Base-by-base conservation (phyloP, 1,284 basidiomycete genomes). In the Moesziomyces sp. region DNA sequence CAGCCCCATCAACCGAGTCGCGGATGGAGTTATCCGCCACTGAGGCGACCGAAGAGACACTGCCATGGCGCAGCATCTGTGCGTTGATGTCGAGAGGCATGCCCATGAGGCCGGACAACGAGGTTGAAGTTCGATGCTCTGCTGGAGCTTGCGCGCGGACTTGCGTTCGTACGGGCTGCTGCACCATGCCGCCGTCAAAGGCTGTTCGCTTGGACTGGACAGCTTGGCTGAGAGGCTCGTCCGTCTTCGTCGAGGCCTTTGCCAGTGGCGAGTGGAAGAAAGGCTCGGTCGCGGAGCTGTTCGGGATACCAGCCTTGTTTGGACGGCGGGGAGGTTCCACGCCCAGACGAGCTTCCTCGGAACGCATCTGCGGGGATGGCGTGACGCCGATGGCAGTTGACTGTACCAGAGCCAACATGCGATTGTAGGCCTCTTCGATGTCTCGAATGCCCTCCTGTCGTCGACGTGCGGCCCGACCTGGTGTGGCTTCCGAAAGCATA, bases 361-460 rank as follows among this genome's bases (percentile, higher is more conserved):
- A 21, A 14, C 58, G 53, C 54, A 74, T 53, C 38, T 66, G 62
- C 2, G 74, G 74, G 16, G 74, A 76, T n/a, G 74, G 74, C 10
- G 69, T 76, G 30, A 67, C 62, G 8, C 74, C 74, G 26, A 74
- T 63, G 21, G 68, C 74, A 5, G 70, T 65, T 19, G 70, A 70
- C 45, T 66, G 65, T 5, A 76, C 74, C 30, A 76, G 35, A 8
- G 69, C 74, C n/a, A 74, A 56, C 74, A 76, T 76, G n/a, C 74
- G 63, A n/a, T 53, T 48, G 62, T 76, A 76, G 5, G 74, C 65
- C 33, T 60, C 65, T 38, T 76, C 74, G 23, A 76, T 70, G 26
- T 76, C 74, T 28, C 74, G 65, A 65, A 76, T 76, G 7, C 69
- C 71, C 48, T 73, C 74, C 47, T 64, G 70, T 43, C 74, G 65